Conservation (phyloP, 768 basidiomycete genomes). For the Mycena vitilis region DNA sequence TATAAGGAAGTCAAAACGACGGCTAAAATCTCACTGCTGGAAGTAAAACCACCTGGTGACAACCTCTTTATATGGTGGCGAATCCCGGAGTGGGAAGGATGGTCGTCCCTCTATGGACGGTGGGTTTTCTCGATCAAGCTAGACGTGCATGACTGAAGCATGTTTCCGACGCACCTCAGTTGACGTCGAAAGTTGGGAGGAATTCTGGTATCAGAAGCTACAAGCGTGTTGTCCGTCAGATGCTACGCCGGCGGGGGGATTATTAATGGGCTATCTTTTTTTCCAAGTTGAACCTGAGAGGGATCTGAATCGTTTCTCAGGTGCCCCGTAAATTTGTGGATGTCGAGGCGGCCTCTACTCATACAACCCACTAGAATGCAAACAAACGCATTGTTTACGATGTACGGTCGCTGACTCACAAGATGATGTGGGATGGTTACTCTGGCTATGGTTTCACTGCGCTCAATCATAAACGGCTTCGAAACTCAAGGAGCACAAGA, state of each 20-base stretch:
- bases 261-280: too few species aligned
- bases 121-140: constrained; percentile 21
- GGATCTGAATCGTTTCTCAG: too few species aligned
- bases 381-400: constrained; percentile 31
- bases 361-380: too few species aligned
- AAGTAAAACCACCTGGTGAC: too few species aligned
- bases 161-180: constrained; percentile 38
- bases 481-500: constrained; percentile 48
- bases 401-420: constrained; percentile 55
- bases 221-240: constrained; percentile 56
- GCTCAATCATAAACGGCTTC: constrained; percentile 38
- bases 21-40: too few species aligned
- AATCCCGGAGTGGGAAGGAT: constrained; percentile 45
- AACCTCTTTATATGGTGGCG: constrained; percentile 47
- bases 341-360: constrained; percentile 44
- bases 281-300: too few species aligned
- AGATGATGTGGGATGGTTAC: too few species aligned
- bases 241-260: constrained; percentile 58
- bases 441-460: too few species aligned
- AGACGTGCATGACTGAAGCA: too few species aligned
- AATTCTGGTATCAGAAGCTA: constrained; percentile 51
- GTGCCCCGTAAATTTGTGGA: constrained; percentile 48
- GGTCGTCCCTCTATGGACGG: constrained; percentile 33
- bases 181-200: constrained; percentile 46
- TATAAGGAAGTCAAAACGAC: too few species aligned